Percentiles rank a stretch among this genome's conserved stretches.
Evolutionary conservation across 2,329 filamentous ascomycete species (phyloP).

Genomic region (Tolypocladium capitatum): DNA sequence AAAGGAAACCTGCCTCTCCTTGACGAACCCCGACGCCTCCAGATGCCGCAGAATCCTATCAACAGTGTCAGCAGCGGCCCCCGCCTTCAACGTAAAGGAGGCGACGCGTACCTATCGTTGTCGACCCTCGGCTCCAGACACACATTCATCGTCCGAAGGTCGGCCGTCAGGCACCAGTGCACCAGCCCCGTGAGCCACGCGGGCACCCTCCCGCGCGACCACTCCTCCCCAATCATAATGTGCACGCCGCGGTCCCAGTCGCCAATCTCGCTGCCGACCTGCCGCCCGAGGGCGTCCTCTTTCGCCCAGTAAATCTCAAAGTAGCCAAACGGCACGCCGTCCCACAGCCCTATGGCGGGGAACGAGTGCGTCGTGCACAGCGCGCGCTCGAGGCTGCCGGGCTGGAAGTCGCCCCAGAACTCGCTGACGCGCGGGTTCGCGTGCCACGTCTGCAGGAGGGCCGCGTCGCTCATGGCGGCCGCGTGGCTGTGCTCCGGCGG

Average conservation of each 20-base stretch:
- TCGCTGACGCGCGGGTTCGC: slow-evolving; percentile 67
- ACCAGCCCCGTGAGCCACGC: slow-evolving; percentile 75
- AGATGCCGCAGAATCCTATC: slow-evolving; percentile 40
- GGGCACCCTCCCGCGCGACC: slow-evolving; percentile 70
- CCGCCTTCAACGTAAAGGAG: not conserved
- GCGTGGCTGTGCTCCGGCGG: slow-evolving; percentile 28
- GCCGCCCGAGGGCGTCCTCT: slow-evolving; percentile 65
- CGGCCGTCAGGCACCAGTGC: slow-evolving; percentile 71
- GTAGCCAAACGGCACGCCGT: slow-evolving; percentile 89
- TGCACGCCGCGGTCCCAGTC: slow-evolving; percentile 87
- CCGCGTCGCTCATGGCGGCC: slow-evolving; percentile 33
- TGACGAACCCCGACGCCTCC: slow-evolving; percentile 64
- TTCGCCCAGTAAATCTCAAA: slow-evolving; percentile 99
- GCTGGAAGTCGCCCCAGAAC: slow-evolving; percentile 65
- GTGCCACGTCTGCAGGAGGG: slow-evolving; percentile 75
- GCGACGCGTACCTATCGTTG: slow-evolving; percentile 55
- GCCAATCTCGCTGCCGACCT: slow-evolving; percentile 50
- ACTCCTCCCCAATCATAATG: slow-evolving; percentile 80
- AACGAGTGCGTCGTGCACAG: slow-evolving; percentile 65
- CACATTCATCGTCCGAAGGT: slow-evolving; percentile 69
- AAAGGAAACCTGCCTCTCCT: slow-evolving; percentile 74
- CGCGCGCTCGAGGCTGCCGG: slow-evolving; percentile 52
- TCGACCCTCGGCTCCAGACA: slow-evolving; percentile 85
- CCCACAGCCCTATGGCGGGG: slow-evolving; percentile 85
- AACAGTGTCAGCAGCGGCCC: not conserved